phyloP scores from a whole-genome alignment of 2,329 filamentous ascomycete species.

The Clarireedia monteithiana region DNA sequence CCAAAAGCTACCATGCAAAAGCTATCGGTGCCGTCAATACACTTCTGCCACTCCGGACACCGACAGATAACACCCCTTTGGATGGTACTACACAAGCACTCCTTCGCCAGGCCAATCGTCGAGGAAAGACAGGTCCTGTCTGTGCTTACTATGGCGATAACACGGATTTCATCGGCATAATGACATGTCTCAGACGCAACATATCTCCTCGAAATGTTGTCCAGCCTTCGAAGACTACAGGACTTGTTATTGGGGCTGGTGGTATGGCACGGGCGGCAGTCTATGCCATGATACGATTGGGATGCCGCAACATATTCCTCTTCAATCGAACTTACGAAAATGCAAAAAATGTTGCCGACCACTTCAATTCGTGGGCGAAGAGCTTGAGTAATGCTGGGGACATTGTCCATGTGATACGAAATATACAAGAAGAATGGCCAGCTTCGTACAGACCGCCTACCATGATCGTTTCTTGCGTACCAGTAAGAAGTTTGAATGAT shows the following conservation, averaged over 20 bases:
- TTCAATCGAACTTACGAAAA: conserved; percentile 61
- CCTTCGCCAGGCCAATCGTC: conserved; percentile 36
- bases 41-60: conserved; percentile 56
- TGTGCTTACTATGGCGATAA: conserved; percentile 70
- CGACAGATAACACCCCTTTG: conserved; percentile 33
- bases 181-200: conserved; percentile 63
- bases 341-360: conserved; percentile 57
- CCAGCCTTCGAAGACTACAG: conserved; percentile 37
- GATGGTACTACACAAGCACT: conserved; percentile 38
- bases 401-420: conserved; percentile 43
- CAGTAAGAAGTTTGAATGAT: conserved; percentile 58
- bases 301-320: conserved; percentile 67
- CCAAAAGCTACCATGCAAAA: conserved; percentile 62
- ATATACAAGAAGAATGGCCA: conserved; percentile 57
- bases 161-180: conserved; percentile 74
- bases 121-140: conserved; percentile 58
- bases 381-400: conserved; percentile 24
- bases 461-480: conserved; percentile 70
- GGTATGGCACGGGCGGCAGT: conserved; percentile 74
- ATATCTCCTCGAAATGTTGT: conserved; percentile 65
- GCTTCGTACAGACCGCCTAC: conserved; percentile 55
- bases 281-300: conserved; percentile 71
- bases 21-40: conserved; percentile 74
- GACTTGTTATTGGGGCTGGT: conserved; percentile 56
- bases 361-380: conserved; percentile 50